A percentile compares a stretch with the other conserved stretches of the same genome.
phyloP scores from a whole-genome alignment of 2,329 filamentous ascomycete genomes.

The Botrytis squamosa region DNA sequence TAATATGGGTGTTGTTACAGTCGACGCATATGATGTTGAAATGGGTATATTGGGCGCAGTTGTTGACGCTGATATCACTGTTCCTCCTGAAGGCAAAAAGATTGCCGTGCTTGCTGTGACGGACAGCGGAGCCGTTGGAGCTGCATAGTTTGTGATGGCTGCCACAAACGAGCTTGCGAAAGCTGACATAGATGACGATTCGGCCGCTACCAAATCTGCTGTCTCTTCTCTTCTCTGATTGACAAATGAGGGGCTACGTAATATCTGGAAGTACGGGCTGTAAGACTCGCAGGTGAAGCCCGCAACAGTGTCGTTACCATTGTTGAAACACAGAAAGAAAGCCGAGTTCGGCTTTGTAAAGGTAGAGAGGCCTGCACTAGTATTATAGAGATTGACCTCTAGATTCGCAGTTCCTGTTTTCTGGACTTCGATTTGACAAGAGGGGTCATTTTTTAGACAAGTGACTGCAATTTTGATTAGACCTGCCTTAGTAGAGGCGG shows the following conservation, averaged over 20 bases:
- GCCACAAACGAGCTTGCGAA: neutral
- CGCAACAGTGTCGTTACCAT: neutral
- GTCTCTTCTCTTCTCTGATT: neutral
- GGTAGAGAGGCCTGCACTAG: neutral
- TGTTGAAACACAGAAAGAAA: conserved; percentile 1
- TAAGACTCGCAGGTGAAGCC: neutral
- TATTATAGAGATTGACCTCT: neutral
- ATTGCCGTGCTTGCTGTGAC: neutral
- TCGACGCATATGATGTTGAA: neutral
- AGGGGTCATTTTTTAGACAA: neutral
- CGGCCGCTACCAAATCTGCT: neutral
- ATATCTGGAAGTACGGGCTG: neutral
- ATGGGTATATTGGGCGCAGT: neutral
- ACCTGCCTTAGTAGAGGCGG: neutral
- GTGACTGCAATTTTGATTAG: neutral
- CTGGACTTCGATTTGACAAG: neutral
- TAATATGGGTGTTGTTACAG: conserved; percentile 1
- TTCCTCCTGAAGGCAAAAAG: neutral
- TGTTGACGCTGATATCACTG: neutral
- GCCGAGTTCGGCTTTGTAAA: conserved; percentile 1
- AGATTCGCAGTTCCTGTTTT: neutral
- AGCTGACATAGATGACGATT: neutral
- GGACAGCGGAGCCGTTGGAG: neutral
- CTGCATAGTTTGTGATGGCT: neutral
- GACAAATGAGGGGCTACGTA: neutral